These are phyloP conservation scores for Podila verticillata DNA, from an alignment of 192 early-diverging fungal genomes.

Conservation along the genomic window DNA sequence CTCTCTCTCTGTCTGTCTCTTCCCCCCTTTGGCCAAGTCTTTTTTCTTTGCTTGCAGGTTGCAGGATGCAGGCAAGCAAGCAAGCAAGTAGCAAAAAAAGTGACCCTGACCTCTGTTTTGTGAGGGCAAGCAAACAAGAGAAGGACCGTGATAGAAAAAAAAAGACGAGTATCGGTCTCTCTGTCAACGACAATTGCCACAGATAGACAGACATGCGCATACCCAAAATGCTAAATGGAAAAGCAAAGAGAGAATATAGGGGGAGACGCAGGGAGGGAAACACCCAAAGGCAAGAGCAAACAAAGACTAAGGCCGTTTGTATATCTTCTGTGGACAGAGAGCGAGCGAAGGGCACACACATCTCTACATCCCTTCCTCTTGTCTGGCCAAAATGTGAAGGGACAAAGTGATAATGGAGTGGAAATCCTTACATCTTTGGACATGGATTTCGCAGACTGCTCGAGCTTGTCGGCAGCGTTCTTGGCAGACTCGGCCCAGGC, in stretches of 20 bases:
- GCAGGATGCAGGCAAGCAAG: no score
- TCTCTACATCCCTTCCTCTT: background rate
- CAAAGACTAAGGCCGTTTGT: background rate
- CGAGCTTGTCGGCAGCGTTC: constrained; percentile 32
- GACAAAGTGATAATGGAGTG: background rate
- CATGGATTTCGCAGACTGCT: constrained; percentile 33
- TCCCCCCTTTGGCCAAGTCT: background rate
- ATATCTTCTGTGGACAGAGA: no score
- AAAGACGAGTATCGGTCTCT: no score
- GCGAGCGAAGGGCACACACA: no score
- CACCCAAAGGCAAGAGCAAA: no score
- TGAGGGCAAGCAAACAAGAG: no score
- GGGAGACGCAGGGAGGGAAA: background rate
- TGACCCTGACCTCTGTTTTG: no score
- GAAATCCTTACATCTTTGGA: constrained; percentile 17
- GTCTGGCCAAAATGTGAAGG: background rate
- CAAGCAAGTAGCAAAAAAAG: no score
- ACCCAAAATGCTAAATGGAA: background rate
- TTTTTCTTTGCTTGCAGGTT: no score
- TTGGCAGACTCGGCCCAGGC: constrained; percentile 46
- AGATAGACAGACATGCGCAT: no score
- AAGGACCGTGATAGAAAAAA: no score
- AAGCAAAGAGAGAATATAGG: background rate
- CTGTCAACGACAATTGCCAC: no score
- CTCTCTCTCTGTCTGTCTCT: background rate